Evolutionary conservation across 805 yeast genomes (phyloP).

Genomic region (Yarrowia keelungensis): DNA sequence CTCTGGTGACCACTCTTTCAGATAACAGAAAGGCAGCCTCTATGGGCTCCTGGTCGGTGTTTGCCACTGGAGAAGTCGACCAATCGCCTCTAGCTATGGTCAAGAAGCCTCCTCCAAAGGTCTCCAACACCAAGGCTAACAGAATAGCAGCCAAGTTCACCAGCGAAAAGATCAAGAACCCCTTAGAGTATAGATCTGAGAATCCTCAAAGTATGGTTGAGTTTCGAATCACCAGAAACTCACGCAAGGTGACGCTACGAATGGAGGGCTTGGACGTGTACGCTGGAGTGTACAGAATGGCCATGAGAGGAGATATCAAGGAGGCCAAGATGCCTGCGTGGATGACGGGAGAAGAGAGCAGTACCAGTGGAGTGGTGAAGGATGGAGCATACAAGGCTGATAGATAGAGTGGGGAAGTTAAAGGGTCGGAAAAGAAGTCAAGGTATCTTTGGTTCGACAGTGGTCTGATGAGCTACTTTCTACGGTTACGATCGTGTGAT

Average conservation of each 20-base stretch:
- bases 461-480: no score
- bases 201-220: slow-evolving; percentile 41
- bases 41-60: slow-evolving; percentile 73
- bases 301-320: slow-evolving; percentile 58
- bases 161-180: not conserved
- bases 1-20: slow-evolving; percentile 66
- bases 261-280: slow-evolving; percentile 74
- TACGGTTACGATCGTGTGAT: no score
- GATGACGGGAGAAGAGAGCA: slow-evolving; percentile 79
- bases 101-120: slow-evolving; percentile 1
- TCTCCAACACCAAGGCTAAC: slow-evolving; percentile 11
- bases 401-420: not conserved
- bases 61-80: slow-evolving; percentile 73
- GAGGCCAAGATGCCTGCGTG: slow-evolving; percentile 71
- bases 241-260: slow-evolving; percentile 47
- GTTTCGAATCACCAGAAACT: slow-evolving; percentile 30
- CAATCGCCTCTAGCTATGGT: slow-evolving; percentile 56
- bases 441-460: no score
- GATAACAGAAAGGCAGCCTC: slow-evolving; percentile 66
- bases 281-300: slow-evolving; percentile 77
- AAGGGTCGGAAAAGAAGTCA: no score
- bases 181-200: slow-evolving; percentile 37
- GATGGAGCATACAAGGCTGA: slow-evolving; percentile 48
- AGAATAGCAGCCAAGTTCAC: slow-evolving; percentile 24
- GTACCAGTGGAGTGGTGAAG: slow-evolving; percentile 56